phyloP scores from a whole-genome alignment of 257 asterid species.

The Solanum chiquidenum region DNA sequence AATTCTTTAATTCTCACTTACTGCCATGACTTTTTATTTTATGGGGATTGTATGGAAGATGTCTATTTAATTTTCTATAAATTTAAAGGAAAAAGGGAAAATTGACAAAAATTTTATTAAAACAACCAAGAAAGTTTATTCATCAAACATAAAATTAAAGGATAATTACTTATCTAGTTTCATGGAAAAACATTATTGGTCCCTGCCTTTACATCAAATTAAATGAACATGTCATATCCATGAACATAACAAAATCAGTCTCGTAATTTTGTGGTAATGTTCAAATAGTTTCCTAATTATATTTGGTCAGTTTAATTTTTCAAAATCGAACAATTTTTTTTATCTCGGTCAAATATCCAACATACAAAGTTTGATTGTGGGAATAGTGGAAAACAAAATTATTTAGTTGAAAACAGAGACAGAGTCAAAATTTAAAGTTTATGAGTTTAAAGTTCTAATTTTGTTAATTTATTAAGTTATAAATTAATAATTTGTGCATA shows the following conservation, averaged over 20 bases:
- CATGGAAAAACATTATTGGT: too few species aligned
- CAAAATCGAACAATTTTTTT: background rate
- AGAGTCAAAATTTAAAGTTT: background rate
- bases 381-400: background rate
- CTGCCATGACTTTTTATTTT: background rate
- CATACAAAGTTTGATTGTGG: background rate
- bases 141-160: background rate
- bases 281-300: background rate
- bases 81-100: background rate
- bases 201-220: too few species aligned
- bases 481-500: background rate
- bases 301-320: background rate
- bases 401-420: too few species aligned
- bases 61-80: background rate
- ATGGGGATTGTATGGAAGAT: background rate
- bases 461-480: background rate
- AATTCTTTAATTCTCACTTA: background rate
- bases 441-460: rapidly evolving
- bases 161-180: too few species aligned
- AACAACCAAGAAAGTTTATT: background rate
- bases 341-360: background rate
- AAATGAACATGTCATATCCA: background rate
- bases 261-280: background rate
- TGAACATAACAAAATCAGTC: too few species aligned
- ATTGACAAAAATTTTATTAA: too few species aligned